Evolutionary conservation across 208 protist species (phyloP), one percentile per base, ranked within the genome.

Genomic region (Wallacemonas sp.): DNA sequence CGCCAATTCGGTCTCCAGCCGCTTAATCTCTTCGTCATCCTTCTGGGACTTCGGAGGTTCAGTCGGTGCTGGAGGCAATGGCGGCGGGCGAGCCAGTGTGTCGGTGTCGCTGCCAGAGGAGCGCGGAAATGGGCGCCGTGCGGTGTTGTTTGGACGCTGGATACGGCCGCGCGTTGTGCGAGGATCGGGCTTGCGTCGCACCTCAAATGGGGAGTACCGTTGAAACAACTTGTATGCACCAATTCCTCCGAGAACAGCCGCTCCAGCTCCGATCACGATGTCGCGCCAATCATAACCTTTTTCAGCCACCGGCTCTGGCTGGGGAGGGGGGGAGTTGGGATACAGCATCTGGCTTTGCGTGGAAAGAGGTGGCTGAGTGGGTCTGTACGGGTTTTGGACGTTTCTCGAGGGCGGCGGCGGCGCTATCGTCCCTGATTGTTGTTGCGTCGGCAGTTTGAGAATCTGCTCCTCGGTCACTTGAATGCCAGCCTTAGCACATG

Each of bases 181-280:
- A 11, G 15, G 14, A n/a, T 88, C 79, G 3, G 66, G 70, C 60
- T 91, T 95, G 31, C 84, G 84, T 27, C 86, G 79, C 27, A 95
- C 64, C 64, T 95, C 89, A 67, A 86, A 92, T 17, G 89, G 86
- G 2, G 86, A 93, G 69, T 90, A 95, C 27, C 68, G 63, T 53
- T 84, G 68, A 67, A 92, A 91, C 46, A 86, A 70, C 55, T 90
- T 92, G 44, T 79, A 76, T 4, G 70, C 83, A 11, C 73, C 74
- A 38, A 88, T 46, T 22, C 72, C 75, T 27, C 71, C 64, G 31
- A 91, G 45, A 22, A 80, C 68, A 9, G 84, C 76, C 15, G 82
- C 86, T 14, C 86, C 89, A 21, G 72, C 51, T 24, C 71, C 86
- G 69, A 95, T 95, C 33, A 95, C 84, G 24, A 82, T 76, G 70